Base-by-base conservation (phyloP, 2,329 filamentous ascomycete species). In the Tolypocladium ophioglossoides region DNA sequence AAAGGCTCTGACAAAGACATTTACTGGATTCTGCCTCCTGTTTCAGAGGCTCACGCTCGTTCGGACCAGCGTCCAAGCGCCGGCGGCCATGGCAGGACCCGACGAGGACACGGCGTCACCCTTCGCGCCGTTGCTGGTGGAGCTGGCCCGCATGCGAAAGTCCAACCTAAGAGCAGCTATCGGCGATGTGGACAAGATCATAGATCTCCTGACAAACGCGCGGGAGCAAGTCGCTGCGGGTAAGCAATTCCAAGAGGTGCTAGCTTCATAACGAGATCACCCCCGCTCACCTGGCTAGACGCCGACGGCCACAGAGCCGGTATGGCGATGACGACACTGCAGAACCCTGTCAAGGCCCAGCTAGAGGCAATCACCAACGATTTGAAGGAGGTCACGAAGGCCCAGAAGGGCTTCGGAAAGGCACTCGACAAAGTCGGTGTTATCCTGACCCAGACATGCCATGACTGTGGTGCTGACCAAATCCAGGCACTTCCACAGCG, bases 371-470 rank as follows among this genome's bases (percentile, higher is more conserved):
- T 95, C 40, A 92, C 87, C 61, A 84, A 87, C 52, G 85, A 89
- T 63, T 73, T 97, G 51, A 94, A 90, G 68, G 87, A 89, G 54
- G 85, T 94, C 3, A 87, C 95, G 62, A 86, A 86, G 58, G 85
- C 86, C 2, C 85, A 95, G 55, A 90, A 86, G 68, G 86, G 86
- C 60, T 95, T 95, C 69, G 85, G 85, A 61, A 96, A 91, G 67
- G 83, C 88, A 7, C 75, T 99, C 34, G 89, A 96, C 68, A 89
- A 86, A 77, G 88, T 89, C 69, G 44, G 71, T 56, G 37, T 5
- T 27, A 12, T n/a, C 18, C 35, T 34, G 35, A 16, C 3, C 41
- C n/a, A 44, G 4, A 16, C 40, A 11, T 34, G 24, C 12, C 18
- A 18, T n/a, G 22, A 14, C 6, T 18, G 46, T 37, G 30, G 47